phyloP scores from a whole-genome alignment of 2,329 filamentous ascomycete genomes.

The Fusarium abutilonis region DNA sequence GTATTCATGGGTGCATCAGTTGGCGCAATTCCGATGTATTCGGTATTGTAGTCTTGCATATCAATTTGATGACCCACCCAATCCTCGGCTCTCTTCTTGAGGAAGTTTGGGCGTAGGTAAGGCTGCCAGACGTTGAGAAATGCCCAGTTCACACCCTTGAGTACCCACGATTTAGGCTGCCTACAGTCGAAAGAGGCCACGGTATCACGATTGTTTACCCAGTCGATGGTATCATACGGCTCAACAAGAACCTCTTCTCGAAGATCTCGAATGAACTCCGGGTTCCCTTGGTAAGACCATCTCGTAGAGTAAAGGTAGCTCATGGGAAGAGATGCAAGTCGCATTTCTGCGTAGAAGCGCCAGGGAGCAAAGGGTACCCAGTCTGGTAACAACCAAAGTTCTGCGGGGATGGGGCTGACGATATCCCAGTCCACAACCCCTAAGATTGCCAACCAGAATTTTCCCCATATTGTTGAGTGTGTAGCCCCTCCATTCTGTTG shows the following conservation, averaged over 20 bases:
- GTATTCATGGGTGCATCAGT: conserved; percentile 92
- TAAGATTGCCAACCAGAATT: conserved; percentile 88
- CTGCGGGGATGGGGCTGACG: conserved; percentile 91
- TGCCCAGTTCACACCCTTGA: conserved; percentile 80
- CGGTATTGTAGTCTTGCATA: conserved; percentile 91
- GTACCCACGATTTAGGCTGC: conserved; percentile 85
- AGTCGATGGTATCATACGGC: conserved; percentile 80
- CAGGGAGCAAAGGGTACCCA: conserved; percentile 89
- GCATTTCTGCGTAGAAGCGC: conserved; percentile 98
- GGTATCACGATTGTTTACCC: conserved; percentile 78
- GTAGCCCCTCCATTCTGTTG: conserved; percentile 86
- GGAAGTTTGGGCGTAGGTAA: conserved; percentile 70
- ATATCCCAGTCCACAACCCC: conserved; percentile 88
- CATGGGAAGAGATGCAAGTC: conserved; percentile 49
- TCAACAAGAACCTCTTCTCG: conserved; percentile 84
- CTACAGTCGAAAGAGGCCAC: conserved; percentile 86
- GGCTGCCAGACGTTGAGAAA: conserved; percentile 83
- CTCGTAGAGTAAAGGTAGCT: conserved; percentile 83
- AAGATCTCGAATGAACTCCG: conserved; percentile 73
- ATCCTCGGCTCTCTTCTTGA: conserved; percentile 77
- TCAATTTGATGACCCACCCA: conserved; percentile 85
- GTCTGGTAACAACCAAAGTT: conserved; percentile 90
- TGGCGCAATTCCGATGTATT: conserved; percentile 83
- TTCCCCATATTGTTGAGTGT: conserved; percentile 91
- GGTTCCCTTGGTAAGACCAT: conserved; percentile 73